Evolutionary conservation across 768 basidiomycete species (phyloP), one percentile per base, ranked within the genome.

Genomic region (Rhizopogon vesiculosus): DNA sequence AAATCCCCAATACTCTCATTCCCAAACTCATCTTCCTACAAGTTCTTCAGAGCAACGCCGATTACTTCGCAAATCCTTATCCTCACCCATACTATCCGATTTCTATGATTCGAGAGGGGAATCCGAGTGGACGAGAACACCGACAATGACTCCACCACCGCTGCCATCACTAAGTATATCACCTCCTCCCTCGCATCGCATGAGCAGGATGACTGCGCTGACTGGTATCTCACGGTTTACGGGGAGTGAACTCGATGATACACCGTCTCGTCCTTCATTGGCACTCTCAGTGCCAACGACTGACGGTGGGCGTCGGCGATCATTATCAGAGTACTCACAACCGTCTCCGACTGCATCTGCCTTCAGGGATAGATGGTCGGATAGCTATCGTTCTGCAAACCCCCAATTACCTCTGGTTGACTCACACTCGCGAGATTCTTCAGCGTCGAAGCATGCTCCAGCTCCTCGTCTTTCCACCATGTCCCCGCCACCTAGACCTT

Each of bases 311-410:
- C 77, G 74, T 59, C 76, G 85, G 41, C 80, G 74, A 3, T 87
- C 87, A 18, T 59, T 84, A 29, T 88, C 87, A 12, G 81, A 84
- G 53, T 86, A 86, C 66, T 85, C 86, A 9, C 82, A 84, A 59
- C 76, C 80, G 5, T 91, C 89, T 9, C 89, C 89, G 1, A 87
- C 88, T 3, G 83, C 78, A 6, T 90, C 89, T n/a, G 87, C 86
- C n/a, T 91, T 91, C 71, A 81, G 82, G 28, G 87, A 89, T 60
- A 81, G 69, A 51, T 67, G 61, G 62, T 72, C 70, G 1, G 65
- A 70, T 7, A 64, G 69, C 39, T 70, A 72, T 54, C 70, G 71
- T 48, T 71, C 69, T 28, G 62, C 62, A 2, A 42, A 56, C 18
- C 69, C 67, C 42, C 70, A 61, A 16, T 56, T 46, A 44, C 60